phyloP scores from a whole-genome alignment of 2,329 filamentous ascomycete species.

The Talaromyces sp. region DNA sequence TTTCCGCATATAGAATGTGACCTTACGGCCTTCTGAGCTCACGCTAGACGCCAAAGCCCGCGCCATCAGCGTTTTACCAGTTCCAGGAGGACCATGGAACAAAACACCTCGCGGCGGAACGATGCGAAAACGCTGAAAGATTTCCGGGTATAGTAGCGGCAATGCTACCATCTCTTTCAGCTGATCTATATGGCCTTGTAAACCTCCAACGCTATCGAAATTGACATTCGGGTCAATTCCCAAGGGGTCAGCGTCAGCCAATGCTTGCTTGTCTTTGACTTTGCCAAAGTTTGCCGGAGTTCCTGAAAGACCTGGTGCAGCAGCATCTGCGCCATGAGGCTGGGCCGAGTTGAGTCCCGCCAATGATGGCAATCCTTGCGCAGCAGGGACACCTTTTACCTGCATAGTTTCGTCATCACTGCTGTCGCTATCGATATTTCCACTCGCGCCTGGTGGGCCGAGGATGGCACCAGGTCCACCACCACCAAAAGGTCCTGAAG shows the following conservation, averaged over 20 bases:
- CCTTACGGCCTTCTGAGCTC: slow-evolving; percentile 82
- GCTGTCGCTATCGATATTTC: slow-evolving; percentile 85
- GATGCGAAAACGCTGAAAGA: slow-evolving; percentile 86
- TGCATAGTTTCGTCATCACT: slow-evolving; percentile 85
- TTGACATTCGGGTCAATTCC: slow-evolving; percentile 90
- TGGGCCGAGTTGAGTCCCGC: slow-evolving; percentile 50
- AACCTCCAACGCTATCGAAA: slow-evolving; percentile 87
- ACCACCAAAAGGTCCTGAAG: slow-evolving; percentile 86
- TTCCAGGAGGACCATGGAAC: slow-evolving; percentile 95
- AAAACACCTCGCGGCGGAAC: slow-evolving; percentile 91
- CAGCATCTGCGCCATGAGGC: slow-evolving; percentile 52
- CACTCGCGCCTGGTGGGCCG: slow-evolving; percentile 65
- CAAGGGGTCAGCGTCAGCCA: slow-evolving; percentile 90
- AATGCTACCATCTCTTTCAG: slow-evolving; percentile 98
- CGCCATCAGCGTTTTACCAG: slow-evolving; percentile 94
- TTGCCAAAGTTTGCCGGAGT: slow-evolving; percentile 83
- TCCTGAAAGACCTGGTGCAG: slow-evolving; percentile 50
- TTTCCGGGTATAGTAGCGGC: slow-evolving; percentile 87
- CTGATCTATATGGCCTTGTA: slow-evolving; percentile 91
- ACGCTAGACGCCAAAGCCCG: slow-evolving; percentile 88
- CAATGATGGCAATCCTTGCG: slow-evolving; percentile 57
- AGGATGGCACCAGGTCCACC: slow-evolving; percentile 67
- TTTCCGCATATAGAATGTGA: slow-evolving; percentile 99
- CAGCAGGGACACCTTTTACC: slow-evolving; percentile 46
- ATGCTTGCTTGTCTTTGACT: slow-evolving; percentile 83